These are phyloP conservation scores for Fusarium circinatum DNA, from an alignment of 2,329 filamentous ascomycete species.

Conservation along the genomic window DNA sequence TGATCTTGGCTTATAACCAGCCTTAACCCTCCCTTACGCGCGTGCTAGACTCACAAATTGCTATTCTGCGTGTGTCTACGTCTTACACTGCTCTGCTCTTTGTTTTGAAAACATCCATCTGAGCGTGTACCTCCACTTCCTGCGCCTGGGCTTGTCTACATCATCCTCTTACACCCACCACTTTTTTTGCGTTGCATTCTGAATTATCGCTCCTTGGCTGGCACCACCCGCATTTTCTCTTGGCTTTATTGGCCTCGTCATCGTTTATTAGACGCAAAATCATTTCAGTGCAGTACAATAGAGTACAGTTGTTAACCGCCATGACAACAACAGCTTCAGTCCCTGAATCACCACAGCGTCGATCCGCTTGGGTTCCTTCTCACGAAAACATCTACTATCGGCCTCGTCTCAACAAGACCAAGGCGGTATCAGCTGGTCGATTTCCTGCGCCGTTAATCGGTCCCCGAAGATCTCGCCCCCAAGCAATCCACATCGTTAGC, in stretches of 20 bases:
- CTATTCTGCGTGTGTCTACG: not conserved
- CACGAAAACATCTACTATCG: slow-evolving; percentile 44
- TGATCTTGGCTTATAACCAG: slow-evolving; percentile 27
- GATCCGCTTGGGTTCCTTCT: slow-evolving; percentile 42
- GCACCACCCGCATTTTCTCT: slow-evolving; percentile 27
- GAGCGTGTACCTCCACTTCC: not conserved
- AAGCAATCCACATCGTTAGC: slow-evolving; percentile 56
- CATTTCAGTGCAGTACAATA: not conserved
- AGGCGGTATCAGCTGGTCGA: slow-evolving; percentile 26
- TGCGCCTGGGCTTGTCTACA: not conserved
- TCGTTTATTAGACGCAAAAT: not conserved
- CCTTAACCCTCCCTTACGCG: slow-evolving; percentile 19
- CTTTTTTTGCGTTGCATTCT: slow-evolving; percentile 18
- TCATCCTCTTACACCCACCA: slow-evolving; percentile 17
- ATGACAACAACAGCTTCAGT: slow-evolving; percentile 34
- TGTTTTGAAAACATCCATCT: slow-evolving; percentile 19
- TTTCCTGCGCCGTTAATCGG: slow-evolving; percentile 54
- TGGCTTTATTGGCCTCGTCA: slow-evolving; percentile 40
- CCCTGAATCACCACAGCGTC: slow-evolving; percentile 32
- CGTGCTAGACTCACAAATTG: not conserved
- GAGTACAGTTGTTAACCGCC: slow-evolving; percentile 38
- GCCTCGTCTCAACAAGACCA: slow-evolving; percentile 41
- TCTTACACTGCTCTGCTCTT: slow-evolving; percentile 18
- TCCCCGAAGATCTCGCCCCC: slow-evolving; percentile 52
- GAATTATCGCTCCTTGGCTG: slow-evolving; percentile 33